Evolutionary conservation across 352 stramenopile genomes (phyloP), one percentile per base, ranked within the genome.

Genomic region (Phytophthora multivora): DNA sequence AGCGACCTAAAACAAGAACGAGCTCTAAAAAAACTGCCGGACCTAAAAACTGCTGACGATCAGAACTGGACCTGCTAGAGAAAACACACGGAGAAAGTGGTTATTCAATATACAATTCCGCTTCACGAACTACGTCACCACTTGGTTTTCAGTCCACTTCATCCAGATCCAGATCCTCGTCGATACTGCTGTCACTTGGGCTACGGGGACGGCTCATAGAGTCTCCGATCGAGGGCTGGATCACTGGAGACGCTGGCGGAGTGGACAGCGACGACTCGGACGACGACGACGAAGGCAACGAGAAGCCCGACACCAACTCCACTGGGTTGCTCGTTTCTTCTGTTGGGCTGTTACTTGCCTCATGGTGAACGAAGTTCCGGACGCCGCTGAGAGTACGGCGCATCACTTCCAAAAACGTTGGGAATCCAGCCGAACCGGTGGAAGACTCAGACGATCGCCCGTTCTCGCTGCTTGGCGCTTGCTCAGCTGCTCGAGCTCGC

Each of bases 121-220:
- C 51, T 28, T 31, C 28, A 45, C 26, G 31, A 60, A 38, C 47
- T 50, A 46, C 57, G 39, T 26, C 33, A 53, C 43, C 31, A 23
- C 13, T 18, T 12, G 26, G 15, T n/a, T 19, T 59, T 79, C 53
- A 92, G 51, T 92, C 83, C 30, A 92, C 67, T 55, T 80, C 72
- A 25, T 92, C 79, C 70, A 92, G 66, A 31, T 92, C 77, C 64
- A 92, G 71, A 19, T 87, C 83, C 61, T 89, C 80, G 26, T 81
- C 68, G 33, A 80, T 69, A 51, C 70, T 82, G 59, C 73, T 86
- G 36, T 82, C 63, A 43, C 69, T 74, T 18, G 31, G 36, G 13
- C 36, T 63, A 31, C 63, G 33, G 40, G 43, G 26, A 51, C 45
- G 54, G 33, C 4, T 60, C 8, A 46, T 51, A 47, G 23, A 28